phyloP scores from a whole-genome alignment of 257 asterid genomes.

The Nicotiana benthamiana region DNA sequence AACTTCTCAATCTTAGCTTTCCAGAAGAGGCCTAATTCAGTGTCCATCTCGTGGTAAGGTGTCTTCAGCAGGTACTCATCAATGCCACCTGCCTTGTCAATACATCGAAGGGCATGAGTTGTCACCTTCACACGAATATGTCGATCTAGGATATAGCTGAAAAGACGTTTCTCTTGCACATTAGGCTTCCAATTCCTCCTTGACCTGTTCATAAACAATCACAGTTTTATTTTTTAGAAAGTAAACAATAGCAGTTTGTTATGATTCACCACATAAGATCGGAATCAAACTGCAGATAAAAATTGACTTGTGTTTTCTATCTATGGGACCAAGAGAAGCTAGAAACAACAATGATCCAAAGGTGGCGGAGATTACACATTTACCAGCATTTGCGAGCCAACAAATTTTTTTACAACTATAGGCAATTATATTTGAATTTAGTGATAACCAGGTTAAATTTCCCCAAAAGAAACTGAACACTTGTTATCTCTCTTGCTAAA shows the following conservation, averaged over 20 bases:
- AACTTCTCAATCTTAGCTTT: constrained; percentile 76
- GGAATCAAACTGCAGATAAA: background rate
- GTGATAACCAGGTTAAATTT: background rate
- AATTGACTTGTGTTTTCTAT: background rate
- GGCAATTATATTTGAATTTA: background rate
- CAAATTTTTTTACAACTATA: background rate
- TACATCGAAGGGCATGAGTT: constrained; percentile 91
- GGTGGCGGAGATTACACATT: background rate
- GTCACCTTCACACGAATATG: constrained; percentile 77
- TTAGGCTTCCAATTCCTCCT: constrained; percentile 88
- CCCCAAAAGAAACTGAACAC: background rate
- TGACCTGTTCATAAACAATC: constrained; percentile 36
- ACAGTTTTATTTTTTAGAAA: background rate
- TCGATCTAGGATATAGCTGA: constrained; percentile 85
- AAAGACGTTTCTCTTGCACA: constrained; percentile 81
- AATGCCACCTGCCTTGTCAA: constrained; percentile 94
- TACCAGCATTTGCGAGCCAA: background rate
- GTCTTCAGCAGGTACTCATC: constrained; percentile 92
- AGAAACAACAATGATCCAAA: background rate
- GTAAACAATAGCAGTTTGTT: background rate
- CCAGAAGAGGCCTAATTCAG: constrained; percentile 85
- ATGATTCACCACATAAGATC: background rate
- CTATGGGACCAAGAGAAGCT: background rate
- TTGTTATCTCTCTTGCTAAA: background rate
- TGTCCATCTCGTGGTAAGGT: constrained; percentile 83